phyloP scores from a whole-genome alignment of 1,139 yeast species.

The Hansenula lynferdii region DNA sequence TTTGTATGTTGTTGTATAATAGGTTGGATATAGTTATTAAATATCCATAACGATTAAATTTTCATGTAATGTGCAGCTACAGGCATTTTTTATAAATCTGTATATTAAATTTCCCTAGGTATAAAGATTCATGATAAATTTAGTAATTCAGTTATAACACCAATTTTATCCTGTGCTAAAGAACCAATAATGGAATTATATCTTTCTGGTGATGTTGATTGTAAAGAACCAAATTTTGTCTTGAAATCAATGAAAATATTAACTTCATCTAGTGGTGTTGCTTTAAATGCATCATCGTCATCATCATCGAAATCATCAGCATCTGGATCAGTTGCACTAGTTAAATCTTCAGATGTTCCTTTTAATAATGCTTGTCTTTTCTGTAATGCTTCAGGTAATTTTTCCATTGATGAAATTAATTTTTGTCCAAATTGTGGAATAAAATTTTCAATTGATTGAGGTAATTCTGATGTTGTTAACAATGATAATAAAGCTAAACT shows the following conservation, averaged over 20 bases:
- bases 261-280: slow-evolving; percentile 70
- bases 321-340: slow-evolving; percentile 20
- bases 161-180: slow-evolving; percentile 24
- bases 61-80: too few species aligned
- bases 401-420: slow-evolving; percentile 45
- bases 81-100: too few species aligned
- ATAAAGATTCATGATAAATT: too few species aligned
- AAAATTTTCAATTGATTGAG: slow-evolving; percentile 28
- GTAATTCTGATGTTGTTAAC: slow-evolving; percentile 34
- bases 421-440: slow-evolving; percentile 35
- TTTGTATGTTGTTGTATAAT: not conserved
- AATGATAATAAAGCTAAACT: slow-evolving; percentile 57
- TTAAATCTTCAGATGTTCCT: slow-evolving; percentile 25
- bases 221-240: slow-evolving; percentile 32
- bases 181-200: slow-evolving; percentile 27
- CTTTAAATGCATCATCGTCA: slow-evolving; percentile 56
- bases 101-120: too few species aligned
- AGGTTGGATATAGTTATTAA: not conserved
- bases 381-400: slow-evolving; percentile 67
- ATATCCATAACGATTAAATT: not conserved
- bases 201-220: slow-evolving; percentile 26
- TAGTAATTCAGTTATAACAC: slow-evolving; percentile 24
- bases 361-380: slow-evolving; percentile 56
- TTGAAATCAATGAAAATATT: slow-evolving; percentile 55
- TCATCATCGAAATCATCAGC: slow-evolving; percentile 42